Evolutionary conservation across 352 stramenopile species (phyloP), one percentile per base, ranked within the genome.

Genomic region (Thalassiosira sp.): DNA sequence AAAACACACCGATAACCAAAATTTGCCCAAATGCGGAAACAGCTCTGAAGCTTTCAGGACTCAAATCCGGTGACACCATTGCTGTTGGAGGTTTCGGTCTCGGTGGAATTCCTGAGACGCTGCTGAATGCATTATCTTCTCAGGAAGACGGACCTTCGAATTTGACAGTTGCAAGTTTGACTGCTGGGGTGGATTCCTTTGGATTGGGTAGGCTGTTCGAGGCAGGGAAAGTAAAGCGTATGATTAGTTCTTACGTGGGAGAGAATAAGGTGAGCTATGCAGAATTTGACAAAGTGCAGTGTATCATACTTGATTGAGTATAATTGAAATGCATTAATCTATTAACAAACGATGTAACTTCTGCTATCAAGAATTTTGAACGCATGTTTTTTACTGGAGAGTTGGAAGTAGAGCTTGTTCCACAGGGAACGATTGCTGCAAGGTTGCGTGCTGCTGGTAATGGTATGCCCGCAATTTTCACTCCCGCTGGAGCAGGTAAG

Each of bases 401-500:
- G 59, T 79, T 98, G 18, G 94, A 98, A 82, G 94, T 98, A n/a
- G 96, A 98, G 79, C 88, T 98, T 18, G 98, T 95, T n/a, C 96
- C 96, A 1, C 95, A 98, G 85, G 96, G 96, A 62, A 98, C 96
- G 0, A 85, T 98, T 16, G 95, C 96, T 2, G 94, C 97, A 71
- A 89, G 95, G 45, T 91, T 98, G 28, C 89, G 94, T 37, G 94
- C 95, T 8, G 95, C 94, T 40, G 96, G 96, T 3, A 94, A 94
- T 16, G 96, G 96, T 11, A 97, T 98, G 75, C 96, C 96, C 6
- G 96, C 95, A 0, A 98, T 98, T 81, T 98, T 95, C 82, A 98
- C 96, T 31, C 95, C 95, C 0, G 98, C 96, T 7, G 95, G 94
- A 13, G 97, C 94, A 35, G 95, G 96, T 18, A n/a, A 61, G 62